Base-by-base conservation (phyloP, 169 alveolate genomes). In the Eimeria mitis region DNA sequence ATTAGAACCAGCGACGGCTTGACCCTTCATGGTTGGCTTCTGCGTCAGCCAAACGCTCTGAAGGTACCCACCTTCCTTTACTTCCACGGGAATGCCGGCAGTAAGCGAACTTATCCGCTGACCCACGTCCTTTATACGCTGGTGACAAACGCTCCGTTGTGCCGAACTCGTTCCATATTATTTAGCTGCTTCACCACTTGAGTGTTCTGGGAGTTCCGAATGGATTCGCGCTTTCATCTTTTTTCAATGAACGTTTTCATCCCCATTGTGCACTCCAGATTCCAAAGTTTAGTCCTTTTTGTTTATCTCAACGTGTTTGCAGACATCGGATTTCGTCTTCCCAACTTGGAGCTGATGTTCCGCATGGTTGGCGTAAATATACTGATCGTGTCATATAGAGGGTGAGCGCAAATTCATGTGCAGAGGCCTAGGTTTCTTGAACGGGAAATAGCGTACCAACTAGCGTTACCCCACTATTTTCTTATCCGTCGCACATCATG, bases 31-130 rank as follows among this genome's bases (percentile, higher is more conserved):
- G 81, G 87, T 16, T 94, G 94, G 94, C 89, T 94, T 23, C 59
- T 83, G 31, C 65, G 78, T 42, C 94, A 83, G 89, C 71, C 87
- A 54, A 84, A 37, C 21, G 91, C 95, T 14, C 87, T 28, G 31
- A 78, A 84, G 37, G 94, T 89, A n/a, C 96, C 96, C 23, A 95
- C 96, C 61, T n/a, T 95, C 61, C 84, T 95, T 16, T 95, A 81
- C 73, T 95, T 95, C 40, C 96, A 95, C 54, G 96, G 95, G 61
- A 95, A 95, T 61, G 96, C 96, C 28, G 96, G 96, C 54, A 95
- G 96, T 87, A 54, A 56, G 95, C 13, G 25, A 34, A 84, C 37
- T 71, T 40, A 19, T 21, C 9, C 40, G 8, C n/a, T 31, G 78
- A 14, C 56, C 34, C 34, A 16, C 34, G 13, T 14, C 2, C 49